Evolutionary conservation across 148 eudicot genomes (phyloP).

Genomic region (Camellia japonica): DNA sequence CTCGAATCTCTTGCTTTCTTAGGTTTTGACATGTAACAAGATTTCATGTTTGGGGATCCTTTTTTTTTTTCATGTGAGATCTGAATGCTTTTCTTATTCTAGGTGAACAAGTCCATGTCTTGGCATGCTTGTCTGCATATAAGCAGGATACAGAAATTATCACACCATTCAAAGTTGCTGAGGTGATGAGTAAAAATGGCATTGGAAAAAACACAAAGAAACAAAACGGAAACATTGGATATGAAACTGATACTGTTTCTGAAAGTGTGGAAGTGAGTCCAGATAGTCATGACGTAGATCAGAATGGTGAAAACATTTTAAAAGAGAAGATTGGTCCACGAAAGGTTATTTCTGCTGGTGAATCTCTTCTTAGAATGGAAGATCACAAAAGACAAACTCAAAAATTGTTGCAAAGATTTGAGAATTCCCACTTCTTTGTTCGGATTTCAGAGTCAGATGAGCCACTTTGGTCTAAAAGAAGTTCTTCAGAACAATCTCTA

Average conservation of each 20-base stretch:
- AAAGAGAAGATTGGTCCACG: slow-evolving; percentile 27
- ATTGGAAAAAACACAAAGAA: slow-evolving; percentile 41
- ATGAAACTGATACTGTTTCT: slow-evolving; percentile 28
- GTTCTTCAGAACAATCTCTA: slow-evolving; percentile 30
- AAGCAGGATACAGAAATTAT: slow-evolving; percentile 79
- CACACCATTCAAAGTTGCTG: slow-evolving; percentile 97
- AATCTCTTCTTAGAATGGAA: slow-evolving; percentile 90
- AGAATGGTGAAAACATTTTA: slow-evolving; percentile 22
- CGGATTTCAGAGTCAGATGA: slow-evolving; percentile 78
- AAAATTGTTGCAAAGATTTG: slow-evolving; percentile 60
- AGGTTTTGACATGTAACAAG: neutral
- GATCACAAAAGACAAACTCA: slow-evolving; percentile 76
- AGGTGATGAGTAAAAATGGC: slow-evolving; percentile 69
- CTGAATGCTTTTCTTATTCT: slow-evolving; percentile 15
- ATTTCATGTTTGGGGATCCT: neutral
- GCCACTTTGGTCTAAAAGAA: slow-evolving; percentile 82
- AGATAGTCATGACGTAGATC: slow-evolving; percentile 36
- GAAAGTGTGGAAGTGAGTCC: slow-evolving; percentile 28
- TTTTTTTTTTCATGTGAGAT: neutral
- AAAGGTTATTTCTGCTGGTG: slow-evolving; percentile 59
- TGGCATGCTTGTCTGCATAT: slow-evolving; percentile 80
- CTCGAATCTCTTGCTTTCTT: neutral
- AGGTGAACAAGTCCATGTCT: slow-evolving; percentile 91
- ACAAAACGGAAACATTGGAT: slow-evolving; percentile 47
- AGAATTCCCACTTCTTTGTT: slow-evolving; percentile 88